Percentiles rank a stretch among this genome's conserved stretches.
Conservation (phyloP, 192 early-diverging fungal genomes). For the Pilobolus umbonatus region DNA sequence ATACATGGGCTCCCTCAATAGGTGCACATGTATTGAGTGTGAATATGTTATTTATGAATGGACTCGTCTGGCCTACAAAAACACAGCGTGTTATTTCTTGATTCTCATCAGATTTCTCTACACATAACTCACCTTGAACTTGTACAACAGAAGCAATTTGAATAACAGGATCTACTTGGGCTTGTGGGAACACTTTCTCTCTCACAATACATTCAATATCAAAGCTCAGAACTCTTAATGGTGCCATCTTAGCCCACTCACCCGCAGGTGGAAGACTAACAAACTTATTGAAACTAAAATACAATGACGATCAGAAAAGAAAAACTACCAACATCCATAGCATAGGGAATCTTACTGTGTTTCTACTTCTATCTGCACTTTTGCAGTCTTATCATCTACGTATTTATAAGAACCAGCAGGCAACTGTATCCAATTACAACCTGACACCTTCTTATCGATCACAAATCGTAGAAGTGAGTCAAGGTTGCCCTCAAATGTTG, state of each 20-base stretch:
- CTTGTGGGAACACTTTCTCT: constrained; percentile 92
- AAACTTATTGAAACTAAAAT: constrained; percentile 65
- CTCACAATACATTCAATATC: constrained; percentile 99
- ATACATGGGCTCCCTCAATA: constrained; percentile 85
- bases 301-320: background rate
- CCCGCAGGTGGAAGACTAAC: constrained; percentile 81
- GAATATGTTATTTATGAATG: constrained; percentile 92
- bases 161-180: constrained; percentile 88
- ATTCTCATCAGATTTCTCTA: background rate
- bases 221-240: constrained; percentile 90
- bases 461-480: constrained; percentile 86
- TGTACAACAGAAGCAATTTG: constrained; percentile 96
- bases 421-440: constrained; percentile 91
- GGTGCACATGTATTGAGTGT: constrained; percentile 87
- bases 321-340: background rate
- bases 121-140: constrained; percentile 64
- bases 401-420: constrained; percentile 68
- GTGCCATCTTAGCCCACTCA: constrained; percentile 91
- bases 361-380: constrained; percentile 82
- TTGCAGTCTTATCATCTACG: constrained; percentile 42
- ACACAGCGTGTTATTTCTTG: background rate
- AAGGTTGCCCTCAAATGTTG: constrained; percentile 87
- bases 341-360: constrained; percentile 39
- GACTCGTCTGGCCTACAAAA: constrained; percentile 65
- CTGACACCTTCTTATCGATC: constrained; percentile 84